Evolutionary conservation across 2,329 filamentous ascomycete genomes (phyloP).

Genomic region (Diaporthe sp.): DNA sequence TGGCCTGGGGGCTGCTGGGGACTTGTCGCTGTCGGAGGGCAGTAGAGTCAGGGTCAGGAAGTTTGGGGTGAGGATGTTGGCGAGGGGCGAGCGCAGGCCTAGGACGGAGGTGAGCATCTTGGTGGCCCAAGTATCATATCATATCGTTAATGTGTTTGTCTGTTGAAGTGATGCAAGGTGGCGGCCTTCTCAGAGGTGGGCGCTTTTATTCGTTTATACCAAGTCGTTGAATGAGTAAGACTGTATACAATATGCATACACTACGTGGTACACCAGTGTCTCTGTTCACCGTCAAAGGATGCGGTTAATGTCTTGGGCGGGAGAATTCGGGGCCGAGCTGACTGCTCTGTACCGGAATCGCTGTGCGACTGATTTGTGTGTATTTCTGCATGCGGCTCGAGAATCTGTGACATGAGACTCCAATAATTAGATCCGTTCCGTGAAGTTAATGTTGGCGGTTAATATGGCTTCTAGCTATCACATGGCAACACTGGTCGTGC

Average conservation of each 20-base stretch:
- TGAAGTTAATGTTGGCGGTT: too few relatives aligned
- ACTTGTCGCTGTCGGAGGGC: not conserved
- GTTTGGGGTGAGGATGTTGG: not conserved
- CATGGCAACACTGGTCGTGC: not conserved
- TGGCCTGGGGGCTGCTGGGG: not conserved
- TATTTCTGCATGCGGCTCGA: not conserved
- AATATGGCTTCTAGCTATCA: not conserved
- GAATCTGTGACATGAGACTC: not conserved
- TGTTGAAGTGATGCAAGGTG: not conserved
- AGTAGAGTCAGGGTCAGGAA: constrained; percentile 8
- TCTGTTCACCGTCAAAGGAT: not conserved
- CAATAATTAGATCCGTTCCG: not conserved
- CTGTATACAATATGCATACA: not conserved
- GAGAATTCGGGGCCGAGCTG: not conserved
- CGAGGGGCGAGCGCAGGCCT: constrained; percentile 2
- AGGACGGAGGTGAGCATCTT: constrained; percentile 6
- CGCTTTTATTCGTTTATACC: not conserved
- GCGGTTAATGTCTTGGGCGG: not conserved
- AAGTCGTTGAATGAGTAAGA: not conserved
- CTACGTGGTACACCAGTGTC: not conserved
- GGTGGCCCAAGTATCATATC: not conserved
- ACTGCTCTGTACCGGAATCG: not conserved
- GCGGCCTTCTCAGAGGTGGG: not conserved
- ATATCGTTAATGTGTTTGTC: not conserved
- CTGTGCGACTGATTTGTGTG: not conserved